These are phyloP conservation scores for Colletotrichum sp. DNA, from an alignment of 2,329 filamentous ascomycete species.

Conservation along the genomic window DNA sequence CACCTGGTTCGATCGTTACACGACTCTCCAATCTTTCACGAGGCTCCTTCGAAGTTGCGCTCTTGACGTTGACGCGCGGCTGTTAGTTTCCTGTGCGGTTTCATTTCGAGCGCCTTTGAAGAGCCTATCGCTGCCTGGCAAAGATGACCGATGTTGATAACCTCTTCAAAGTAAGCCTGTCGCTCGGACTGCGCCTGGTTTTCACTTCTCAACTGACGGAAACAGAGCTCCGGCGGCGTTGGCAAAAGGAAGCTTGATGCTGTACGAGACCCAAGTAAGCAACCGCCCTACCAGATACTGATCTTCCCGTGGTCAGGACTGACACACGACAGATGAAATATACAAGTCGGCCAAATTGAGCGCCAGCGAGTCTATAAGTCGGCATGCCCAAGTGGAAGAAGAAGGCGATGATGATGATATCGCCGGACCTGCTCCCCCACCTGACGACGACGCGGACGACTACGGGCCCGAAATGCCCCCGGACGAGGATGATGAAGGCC, in stretches of 20 bases:
- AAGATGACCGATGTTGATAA: conserved; percentile 64
- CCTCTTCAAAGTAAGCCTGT: conserved; percentile 56
- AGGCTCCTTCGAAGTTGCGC: not conserved
- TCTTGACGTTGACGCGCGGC: not conserved
- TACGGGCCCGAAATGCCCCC: conserved; percentile 24
- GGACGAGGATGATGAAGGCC: conserved; percentile 90
- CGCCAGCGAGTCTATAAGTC: conserved; percentile 45
- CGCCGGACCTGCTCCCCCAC: conserved; percentile 53
- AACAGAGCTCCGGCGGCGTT: conserved; percentile 47
- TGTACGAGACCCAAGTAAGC: conserved; percentile 66
- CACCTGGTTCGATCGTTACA: not conserved
- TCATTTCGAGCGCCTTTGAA: not conserved
- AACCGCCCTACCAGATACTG: not conserved
- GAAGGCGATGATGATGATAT: conserved; percentile 47
- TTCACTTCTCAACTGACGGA: conserved; percentile 21
- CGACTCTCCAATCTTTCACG: not conserved
- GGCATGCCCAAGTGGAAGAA: conserved; percentile 50
- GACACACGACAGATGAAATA: conserved; percentile 53
- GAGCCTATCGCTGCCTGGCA: not conserved
- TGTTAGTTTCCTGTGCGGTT: not conserved
- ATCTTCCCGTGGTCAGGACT: not conserved
- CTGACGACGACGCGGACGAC: conserved; percentile 50
- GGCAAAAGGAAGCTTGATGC: conserved; percentile 70
- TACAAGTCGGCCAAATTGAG: conserved; percentile 67
- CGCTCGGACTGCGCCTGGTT: not conserved